Evolutionary conservation across 805 yeast species (phyloP).

Genomic region (Cephaloascus fragrans): DNA sequence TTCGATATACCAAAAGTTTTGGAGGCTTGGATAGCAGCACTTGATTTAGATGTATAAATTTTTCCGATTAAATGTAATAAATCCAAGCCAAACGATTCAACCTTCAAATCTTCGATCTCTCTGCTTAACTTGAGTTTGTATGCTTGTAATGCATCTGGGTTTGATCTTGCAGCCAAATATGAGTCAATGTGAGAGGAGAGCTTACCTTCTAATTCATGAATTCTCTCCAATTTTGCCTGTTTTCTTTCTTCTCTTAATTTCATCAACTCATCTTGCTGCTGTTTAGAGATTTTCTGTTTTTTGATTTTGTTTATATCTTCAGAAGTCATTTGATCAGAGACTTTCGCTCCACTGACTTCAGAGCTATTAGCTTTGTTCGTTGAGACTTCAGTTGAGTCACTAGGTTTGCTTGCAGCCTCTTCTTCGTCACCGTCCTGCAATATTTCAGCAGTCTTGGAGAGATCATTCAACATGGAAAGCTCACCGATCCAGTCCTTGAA

Average conservation of each 20-base stretch:
- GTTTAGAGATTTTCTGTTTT: slow-evolving; percentile 19
- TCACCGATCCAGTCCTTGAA: slow-evolving; percentile 86
- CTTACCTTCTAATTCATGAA: slow-evolving; percentile 38
- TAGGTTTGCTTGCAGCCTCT: slow-evolving; percentile 9
- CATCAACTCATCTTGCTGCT: slow-evolving; percentile 38
- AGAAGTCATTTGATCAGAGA: slow-evolving; percentile 6
- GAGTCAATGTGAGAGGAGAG: slow-evolving; percentile 38
- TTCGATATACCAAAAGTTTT: slow-evolving; percentile 84
- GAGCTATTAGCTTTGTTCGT: slow-evolving; percentile 9
- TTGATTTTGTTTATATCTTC: slow-evolving; percentile 17
- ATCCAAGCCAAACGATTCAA: slow-evolving; percentile 94
- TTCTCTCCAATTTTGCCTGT: slow-evolving; percentile 36
- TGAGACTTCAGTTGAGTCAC: slow-evolving; percentile 13
- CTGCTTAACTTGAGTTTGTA: slow-evolving; percentile 41
- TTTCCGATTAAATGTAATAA: slow-evolving; percentile 75
- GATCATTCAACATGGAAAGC: slow-evolving; percentile 63
- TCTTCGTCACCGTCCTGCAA: slow-evolving; percentile 22
- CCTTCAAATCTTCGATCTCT: slow-evolving; percentile 74
- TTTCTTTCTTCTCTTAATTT: slow-evolving; percentile 46
- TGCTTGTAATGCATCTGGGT: slow-evolving; percentile 48
- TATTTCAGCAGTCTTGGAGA: slow-evolving; percentile 53
- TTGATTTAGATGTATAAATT: slow-evolving; percentile 67
- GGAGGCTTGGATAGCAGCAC: slow-evolving; percentile 62
- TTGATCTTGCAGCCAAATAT: slow-evolving; percentile 49
- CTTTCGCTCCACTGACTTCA: slow-evolving; percentile 5